These are phyloP conservation scores for Pythium guiyangense DNA, from an alignment of 352 stramenopile genomes.

Conservation along the genomic window DNA sequence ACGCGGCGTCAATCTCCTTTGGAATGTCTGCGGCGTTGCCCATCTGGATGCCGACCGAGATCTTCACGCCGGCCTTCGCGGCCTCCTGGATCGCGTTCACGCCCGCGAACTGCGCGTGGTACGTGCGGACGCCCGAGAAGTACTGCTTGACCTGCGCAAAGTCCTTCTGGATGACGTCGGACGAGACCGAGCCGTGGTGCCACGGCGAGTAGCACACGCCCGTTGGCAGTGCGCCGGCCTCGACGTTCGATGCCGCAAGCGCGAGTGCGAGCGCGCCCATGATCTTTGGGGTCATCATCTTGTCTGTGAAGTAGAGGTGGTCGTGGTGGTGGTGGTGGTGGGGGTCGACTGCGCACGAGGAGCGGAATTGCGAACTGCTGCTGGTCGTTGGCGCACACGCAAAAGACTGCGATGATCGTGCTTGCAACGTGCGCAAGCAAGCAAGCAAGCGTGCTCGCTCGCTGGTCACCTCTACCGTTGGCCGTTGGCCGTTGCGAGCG, in stretches of 20 bases:
- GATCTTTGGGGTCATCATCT: slow-evolving; percentile 13
- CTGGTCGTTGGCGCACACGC: too few relatives aligned
- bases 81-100: slow-evolving; percentile 48
- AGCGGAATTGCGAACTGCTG: too few relatives aligned
- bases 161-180: slow-evolving; percentile 26
- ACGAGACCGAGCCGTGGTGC: slow-evolving; percentile 33
- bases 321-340: too few relatives aligned
- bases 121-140: slow-evolving; percentile 68
- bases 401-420: too few relatives aligned
- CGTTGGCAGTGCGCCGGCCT: slow-evolving; percentile 18
- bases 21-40: slow-evolving; percentile 29
- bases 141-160: slow-evolving; percentile 29
- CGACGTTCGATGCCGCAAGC: slow-evolving; percentile 5
- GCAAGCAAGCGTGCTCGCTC: too few relatives aligned
- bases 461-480: too few relatives aligned
- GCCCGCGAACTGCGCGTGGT: slow-evolving; percentile 48
- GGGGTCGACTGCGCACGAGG: too few relatives aligned
- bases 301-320: neutral
- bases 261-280: slow-evolving; percentile 10
- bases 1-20: slow-evolving; percentile 56
- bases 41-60: slow-evolving; percentile 63
- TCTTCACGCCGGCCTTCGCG: slow-evolving; percentile 32
- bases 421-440: too few relatives aligned
- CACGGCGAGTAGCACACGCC: slow-evolving; percentile 65
- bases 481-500: too few relatives aligned